Conservation (phyloP, 345 rosid genomes). For the Salix suchowensis region DNA sequence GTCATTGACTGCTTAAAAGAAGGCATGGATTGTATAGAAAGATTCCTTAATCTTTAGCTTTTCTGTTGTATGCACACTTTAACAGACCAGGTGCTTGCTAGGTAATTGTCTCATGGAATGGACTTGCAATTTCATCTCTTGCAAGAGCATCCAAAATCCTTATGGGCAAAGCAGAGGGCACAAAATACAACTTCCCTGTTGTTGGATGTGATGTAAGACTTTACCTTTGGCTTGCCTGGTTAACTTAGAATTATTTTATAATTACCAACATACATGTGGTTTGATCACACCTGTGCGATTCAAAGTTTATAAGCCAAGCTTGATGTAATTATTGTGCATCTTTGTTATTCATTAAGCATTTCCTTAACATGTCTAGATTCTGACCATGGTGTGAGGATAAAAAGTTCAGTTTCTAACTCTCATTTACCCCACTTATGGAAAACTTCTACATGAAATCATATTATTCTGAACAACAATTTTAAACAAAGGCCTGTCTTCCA, state of each 20-base stretch:
- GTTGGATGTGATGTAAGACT: slow-evolving; percentile 64
- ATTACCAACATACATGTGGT: background rate
- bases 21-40: background rate
- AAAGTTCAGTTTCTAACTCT: background rate
- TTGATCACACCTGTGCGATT: background rate
- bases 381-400: background rate
- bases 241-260: background rate
- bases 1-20: slow-evolving; percentile 1
- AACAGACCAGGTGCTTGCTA: slow-evolving; percentile 25
- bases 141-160: slow-evolving; percentile 89
- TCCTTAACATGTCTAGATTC: background rate
- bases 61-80: background rate
- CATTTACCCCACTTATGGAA: background rate
- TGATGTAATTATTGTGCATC: background rate
- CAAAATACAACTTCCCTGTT: slow-evolving; percentile 59
- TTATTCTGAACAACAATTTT: background rate
- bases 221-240: background rate
- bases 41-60: slow-evolving; percentile 1
- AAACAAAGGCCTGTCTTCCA: background rate
- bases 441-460: background rate
- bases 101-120: slow-evolving; percentile 96
- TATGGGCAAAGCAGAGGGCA: slow-evolving; percentile 43
- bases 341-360: background rate
- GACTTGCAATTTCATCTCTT: slow-evolving; percentile 76
- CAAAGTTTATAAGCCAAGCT: background rate